phyloP scores from a whole-genome alignment of 1,139 yeast genomes.

The Nematodospora anomalae region DNA sequence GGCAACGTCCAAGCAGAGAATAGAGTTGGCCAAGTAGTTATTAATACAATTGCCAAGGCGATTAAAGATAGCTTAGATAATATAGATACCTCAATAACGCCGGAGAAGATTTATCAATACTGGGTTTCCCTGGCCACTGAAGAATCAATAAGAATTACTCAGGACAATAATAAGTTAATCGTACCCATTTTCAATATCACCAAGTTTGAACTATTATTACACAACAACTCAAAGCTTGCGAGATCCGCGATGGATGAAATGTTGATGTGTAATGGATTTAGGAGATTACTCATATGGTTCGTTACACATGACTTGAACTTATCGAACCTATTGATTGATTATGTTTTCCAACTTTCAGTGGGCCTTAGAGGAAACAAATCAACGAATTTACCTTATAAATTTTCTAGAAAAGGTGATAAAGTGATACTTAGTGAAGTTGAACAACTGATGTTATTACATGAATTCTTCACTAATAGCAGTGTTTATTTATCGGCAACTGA shows the following conservation, averaged over 20 bases:
- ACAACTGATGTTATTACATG: constrained; percentile 65
- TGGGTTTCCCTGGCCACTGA: constrained; percentile 39
- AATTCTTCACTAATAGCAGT: constrained; percentile 58
- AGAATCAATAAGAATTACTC: constrained; percentile 25
- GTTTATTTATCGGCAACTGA: constrained; percentile 47
- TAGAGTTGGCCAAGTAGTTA: constrained; percentile 39
- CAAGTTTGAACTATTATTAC: constrained; percentile 38
- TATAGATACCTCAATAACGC: constrained; percentile 30
- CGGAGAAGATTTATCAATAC: constrained; percentile 50
- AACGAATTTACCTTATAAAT: constrained; percentile 31
- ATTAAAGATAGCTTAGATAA: constrained; percentile 35
- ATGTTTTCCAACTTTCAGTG: constrained; percentile 58
- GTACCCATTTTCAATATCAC: constrained; percentile 46
- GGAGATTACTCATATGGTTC: constrained; percentile 66
- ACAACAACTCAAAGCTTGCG: constrained; percentile 43
- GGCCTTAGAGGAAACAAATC: constrained; percentile 50
- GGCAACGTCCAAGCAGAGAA: constrained; percentile 29
- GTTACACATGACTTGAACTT: constrained; percentile 60
- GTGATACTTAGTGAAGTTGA: constrained; percentile 57
- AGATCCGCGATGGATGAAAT: constrained; percentile 64
- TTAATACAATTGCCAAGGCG: constrained; percentile 53
- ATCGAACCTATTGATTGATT: constrained; percentile 51
- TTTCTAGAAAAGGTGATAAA: constrained; percentile 54
- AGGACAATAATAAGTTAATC: constrained; percentile 29
- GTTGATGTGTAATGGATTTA: constrained; percentile 61